A percentile compares a stretch with the other conserved stretches of the same genome.
Conservation (phyloP, 192 early-diverging fungal genomes). For the Phlyctochytrium planicorne region DNA sequence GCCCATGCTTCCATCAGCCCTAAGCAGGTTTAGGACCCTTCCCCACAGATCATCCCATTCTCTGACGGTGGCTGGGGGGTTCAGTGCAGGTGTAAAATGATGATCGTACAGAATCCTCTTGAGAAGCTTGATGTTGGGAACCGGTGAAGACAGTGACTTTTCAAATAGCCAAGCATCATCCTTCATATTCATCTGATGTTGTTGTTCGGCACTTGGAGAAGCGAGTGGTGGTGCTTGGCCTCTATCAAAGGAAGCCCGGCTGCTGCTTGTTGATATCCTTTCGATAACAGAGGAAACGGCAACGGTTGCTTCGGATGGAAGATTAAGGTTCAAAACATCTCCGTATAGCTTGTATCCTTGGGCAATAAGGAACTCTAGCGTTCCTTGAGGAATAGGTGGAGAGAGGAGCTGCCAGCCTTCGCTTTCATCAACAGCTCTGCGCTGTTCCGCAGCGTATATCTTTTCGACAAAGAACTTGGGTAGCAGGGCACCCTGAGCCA, state of each 20-base stretch:
- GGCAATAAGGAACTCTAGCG: conserved; percentile 22
- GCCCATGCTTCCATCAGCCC: background rate
- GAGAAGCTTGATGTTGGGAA: conserved; percentile 3
- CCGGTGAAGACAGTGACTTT: background rate
- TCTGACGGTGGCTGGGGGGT: background rate
- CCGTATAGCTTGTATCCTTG: conserved; percentile 23
- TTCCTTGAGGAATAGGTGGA: conserved; percentile 10
- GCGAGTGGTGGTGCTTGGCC: background rate
- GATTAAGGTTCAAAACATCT: conserved; percentile 8
- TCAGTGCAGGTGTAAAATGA: conserved; percentile 16
- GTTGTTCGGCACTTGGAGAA: no score
- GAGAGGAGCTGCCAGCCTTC: background rate
- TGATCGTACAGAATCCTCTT: conserved; percentile 8
- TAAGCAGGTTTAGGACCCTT: background rate
- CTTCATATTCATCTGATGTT: no score
- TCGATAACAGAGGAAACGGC: no score
- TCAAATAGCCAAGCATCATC: conserved; percentile 3
- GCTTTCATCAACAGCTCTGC: background rate
- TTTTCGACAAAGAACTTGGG: conserved; percentile 19
- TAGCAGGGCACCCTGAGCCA: conserved; percentile 6
- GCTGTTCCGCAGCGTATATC: background rate
- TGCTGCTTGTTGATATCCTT: no score
- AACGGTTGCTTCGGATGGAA: background rate
- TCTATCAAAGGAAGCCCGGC: no score
- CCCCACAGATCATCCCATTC: conserved; percentile 13